These are phyloP conservation scores for Sesbania bispinosa DNA, from an alignment of 306 rosid genomes.

Conservation along the genomic window DNA sequence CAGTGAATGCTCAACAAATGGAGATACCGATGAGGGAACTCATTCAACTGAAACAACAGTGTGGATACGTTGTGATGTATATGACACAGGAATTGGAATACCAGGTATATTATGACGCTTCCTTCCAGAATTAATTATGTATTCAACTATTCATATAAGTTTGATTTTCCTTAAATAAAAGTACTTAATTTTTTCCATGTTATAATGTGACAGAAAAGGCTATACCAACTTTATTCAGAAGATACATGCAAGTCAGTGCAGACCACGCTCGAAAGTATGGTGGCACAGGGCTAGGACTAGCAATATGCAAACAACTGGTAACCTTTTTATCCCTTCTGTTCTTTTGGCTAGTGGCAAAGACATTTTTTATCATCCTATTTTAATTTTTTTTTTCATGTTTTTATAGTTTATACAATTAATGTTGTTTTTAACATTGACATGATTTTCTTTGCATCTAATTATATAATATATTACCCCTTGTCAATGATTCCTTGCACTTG, in stretches of 20 bases:
- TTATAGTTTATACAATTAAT: too few species aligned
- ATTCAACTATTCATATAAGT: background rate
- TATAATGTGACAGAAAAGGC: slow-evolving; percentile 64
- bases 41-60: slow-evolving; percentile 62
- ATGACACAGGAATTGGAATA: slow-evolving; percentile 97
- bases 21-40: slow-evolving; percentile 42
- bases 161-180: background rate
- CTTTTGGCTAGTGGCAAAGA: background rate
- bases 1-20: slow-evolving; percentile 50
- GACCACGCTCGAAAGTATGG: slow-evolving; percentile 97
- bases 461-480: background rate
- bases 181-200: slow-evolving; percentile 11
- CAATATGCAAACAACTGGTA: slow-evolving; percentile 99
- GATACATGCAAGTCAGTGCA: slow-evolving; percentile 99
- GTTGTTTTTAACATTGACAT: background rate
- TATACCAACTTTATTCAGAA: slow-evolving; percentile 70
- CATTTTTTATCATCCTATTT: background rate
- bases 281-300: slow-evolving; percentile 93
- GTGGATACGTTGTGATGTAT: slow-evolving; percentile 91
- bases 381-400: background rate
- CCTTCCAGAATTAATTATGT: background rate
- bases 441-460: background rate
- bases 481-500: slow-evolving; percentile 15
- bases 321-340: slow-evolving; percentile 4
- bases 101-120: slow-evolving; percentile 54